These are phyloP conservation scores for Citrullus colocynthis DNA, from an alignment of 306 rosid genomes.

Conservation along the genomic window DNA sequence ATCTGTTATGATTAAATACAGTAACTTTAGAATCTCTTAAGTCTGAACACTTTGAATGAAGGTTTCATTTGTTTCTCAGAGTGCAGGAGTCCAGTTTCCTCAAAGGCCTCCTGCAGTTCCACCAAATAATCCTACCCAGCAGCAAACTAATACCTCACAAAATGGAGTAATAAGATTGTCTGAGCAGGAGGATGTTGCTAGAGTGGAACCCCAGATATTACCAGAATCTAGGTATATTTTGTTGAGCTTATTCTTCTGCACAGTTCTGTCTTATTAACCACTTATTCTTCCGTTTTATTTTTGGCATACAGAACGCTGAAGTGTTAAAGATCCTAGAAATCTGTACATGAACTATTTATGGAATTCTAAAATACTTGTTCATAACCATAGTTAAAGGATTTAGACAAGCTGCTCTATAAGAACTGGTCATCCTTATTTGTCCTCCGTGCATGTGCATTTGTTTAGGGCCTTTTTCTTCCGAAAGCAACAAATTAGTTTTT, in stretches of 20 bases:
- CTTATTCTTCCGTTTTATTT: background rate
- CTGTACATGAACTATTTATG: background rate
- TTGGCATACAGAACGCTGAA: background rate
- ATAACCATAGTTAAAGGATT: too few species aligned
- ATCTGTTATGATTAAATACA: background rate
- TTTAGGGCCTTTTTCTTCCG: too few species aligned
- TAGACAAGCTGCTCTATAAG: too few species aligned
- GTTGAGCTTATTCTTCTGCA: constrained; percentile 9
- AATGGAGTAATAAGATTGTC: constrained; percentile 41
- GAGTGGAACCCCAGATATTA: constrained; percentile 36
- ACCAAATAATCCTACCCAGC: constrained; percentile 35
- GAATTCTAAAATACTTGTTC: too few species aligned
- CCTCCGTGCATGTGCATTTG: too few species aligned
- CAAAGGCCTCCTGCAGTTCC: constrained; percentile 44
- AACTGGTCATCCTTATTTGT: too few species aligned
- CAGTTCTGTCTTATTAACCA: background rate
- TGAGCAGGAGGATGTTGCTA: constrained; percentile 32
- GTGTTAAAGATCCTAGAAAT: background rate
- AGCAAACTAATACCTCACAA: constrained; percentile 20
- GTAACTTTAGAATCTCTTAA: background rate
- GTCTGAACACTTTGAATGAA: background rate
- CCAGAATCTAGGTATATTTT: constrained; percentile 73
- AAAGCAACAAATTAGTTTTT: too few species aligned
- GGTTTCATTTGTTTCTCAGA: constrained; percentile 36
- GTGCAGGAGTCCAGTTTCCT: constrained; percentile 80